Percentiles rank a stretch among this genome's conserved stretches.
phyloP scores from a whole-genome alignment of 371 early-diverging fungal genomes.

The Mucor circinelloides region DNA sequence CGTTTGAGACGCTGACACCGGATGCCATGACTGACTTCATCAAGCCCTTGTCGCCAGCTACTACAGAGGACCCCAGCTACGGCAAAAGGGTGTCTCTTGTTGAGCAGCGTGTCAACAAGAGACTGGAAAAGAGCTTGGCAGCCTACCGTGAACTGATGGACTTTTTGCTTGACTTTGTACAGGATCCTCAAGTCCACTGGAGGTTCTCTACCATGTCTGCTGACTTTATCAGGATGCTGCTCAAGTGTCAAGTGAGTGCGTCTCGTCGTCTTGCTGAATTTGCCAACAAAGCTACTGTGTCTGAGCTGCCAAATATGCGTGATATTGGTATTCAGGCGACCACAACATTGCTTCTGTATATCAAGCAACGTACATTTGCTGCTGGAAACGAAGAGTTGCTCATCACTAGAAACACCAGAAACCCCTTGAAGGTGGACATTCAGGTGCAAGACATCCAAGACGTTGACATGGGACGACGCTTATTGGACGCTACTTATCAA shows the following conservation, averaged over 20 bases:
- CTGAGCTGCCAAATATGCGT: constrained; percentile 76
- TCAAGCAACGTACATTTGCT: constrained; percentile 62
- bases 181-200: constrained; percentile 75
- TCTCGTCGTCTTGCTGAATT: constrained; percentile 58
- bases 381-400: constrained; percentile 52
- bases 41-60: not conserved
- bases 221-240: constrained; percentile 70
- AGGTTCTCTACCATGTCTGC: constrained; percentile 78
- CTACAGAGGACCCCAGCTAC: not conserved
- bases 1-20: constrained; percentile 39
- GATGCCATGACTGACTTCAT: constrained; percentile 10
- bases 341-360: constrained; percentile 55
- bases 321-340: constrained; percentile 57
- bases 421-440: constrained; percentile 45
- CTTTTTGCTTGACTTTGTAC: constrained; percentile 47
- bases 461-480: not conserved
- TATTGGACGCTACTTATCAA: constrained; percentile 12
- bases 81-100: constrained; percentile 31
- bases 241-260: constrained; percentile 60
- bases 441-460: constrained; percentile 13
- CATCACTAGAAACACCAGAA: constrained; percentile 27
- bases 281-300: constrained; percentile 59
- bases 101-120: constrained; percentile 8
- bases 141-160: constrained; percentile 33
- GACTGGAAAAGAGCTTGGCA: not conserved